Evolutionary conservation across 2,329 filamentous ascomycete species (phyloP).

Genomic region (Colletotrichum neosansevieriae): DNA sequence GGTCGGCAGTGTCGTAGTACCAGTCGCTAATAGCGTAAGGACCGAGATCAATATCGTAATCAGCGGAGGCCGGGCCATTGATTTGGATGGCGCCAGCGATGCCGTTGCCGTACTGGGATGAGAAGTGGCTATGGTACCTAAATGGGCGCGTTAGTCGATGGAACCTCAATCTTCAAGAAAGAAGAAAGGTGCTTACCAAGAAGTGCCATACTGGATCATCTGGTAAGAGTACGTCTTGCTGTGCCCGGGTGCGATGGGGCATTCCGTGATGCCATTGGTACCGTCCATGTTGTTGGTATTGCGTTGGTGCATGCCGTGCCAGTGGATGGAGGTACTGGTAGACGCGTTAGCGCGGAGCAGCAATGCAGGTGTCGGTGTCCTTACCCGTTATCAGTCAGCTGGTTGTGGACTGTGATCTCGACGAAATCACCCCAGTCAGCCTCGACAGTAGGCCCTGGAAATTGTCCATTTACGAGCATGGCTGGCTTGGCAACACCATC

Average conservation of each 20-base stretch:
- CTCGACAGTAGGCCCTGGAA: constrained; percentile 65
- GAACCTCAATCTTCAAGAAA: neutral
- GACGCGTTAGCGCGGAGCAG: constrained; percentile 17
- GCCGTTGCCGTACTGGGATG: constrained; percentile 64
- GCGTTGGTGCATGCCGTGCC: constrained; percentile 61
- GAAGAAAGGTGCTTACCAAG: constrained; percentile 44
- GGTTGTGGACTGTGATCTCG: constrained; percentile 71
- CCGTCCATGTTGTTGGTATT: constrained; percentile 58
- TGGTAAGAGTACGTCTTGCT: constrained; percentile 51
- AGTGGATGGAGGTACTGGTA: constrained; percentile 63
- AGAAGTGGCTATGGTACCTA: constrained; percentile 64
- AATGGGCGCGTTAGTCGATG: constrained; percentile 43
- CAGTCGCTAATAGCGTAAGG: constrained; percentile 64
- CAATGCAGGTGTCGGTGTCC: constrained; percentile 7
- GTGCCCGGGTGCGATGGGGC: constrained; percentile 52
- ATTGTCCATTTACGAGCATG: constrained; percentile 61
- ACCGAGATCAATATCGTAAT: constrained; percentile 74
- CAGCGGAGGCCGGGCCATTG: constrained; percentile 55
- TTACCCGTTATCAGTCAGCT: constrained; percentile 57
- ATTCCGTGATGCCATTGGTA: constrained; percentile 59
- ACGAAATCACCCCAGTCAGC: constrained; percentile 58
- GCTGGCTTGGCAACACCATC: constrained; percentile 44
- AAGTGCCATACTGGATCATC: constrained; percentile 52
- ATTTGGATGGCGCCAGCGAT: constrained; percentile 64
- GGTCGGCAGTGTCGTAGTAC: constrained; percentile 56